phyloP scores from a whole-genome alignment of 2,329 filamentous ascomycete species.

The Colletotrichum tanaceti region DNA sequence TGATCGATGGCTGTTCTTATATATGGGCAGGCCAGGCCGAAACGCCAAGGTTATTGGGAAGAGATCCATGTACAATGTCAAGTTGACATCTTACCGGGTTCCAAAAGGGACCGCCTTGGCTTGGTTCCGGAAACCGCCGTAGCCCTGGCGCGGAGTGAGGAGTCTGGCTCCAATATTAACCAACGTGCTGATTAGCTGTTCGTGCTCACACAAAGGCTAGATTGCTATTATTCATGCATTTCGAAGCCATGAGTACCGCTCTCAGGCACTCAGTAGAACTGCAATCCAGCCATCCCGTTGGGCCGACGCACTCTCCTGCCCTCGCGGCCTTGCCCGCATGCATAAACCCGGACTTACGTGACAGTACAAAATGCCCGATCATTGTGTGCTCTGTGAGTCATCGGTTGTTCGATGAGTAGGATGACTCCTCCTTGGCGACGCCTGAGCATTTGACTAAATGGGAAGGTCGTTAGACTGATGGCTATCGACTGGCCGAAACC shows the following conservation, averaged over 20 bases:
- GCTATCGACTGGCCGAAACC: background rate
- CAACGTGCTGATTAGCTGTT: background rate
- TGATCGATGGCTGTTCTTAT: background rate
- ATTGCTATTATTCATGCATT: background rate
- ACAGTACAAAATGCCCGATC: background rate
- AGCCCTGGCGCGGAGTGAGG: background rate
- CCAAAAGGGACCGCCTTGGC: too few species aligned
- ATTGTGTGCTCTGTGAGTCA: background rate
- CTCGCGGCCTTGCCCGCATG: background rate
- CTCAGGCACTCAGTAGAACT: background rate
- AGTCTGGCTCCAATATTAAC: background rate
- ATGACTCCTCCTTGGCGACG: background rate
- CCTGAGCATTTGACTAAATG: background rate
- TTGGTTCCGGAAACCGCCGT: background rate
- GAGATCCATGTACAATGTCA: background rate
- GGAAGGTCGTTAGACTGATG: background rate
- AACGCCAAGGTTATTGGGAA: background rate
- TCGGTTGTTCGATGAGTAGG: background rate
- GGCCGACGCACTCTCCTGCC: too few species aligned
- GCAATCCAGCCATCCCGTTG: background rate
- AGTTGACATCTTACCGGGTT: background rate
- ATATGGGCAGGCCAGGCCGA: background rate
- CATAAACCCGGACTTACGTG: background rate
- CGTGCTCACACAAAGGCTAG: background rate
- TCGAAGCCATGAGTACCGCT: background rate